A percentile compares a stretch with the other conserved stretches of the same genome.
Evolutionary conservation across 2,329 filamentous ascomycete genomes (phyloP).

Genomic region (Nigrospora oryzae): DNA sequence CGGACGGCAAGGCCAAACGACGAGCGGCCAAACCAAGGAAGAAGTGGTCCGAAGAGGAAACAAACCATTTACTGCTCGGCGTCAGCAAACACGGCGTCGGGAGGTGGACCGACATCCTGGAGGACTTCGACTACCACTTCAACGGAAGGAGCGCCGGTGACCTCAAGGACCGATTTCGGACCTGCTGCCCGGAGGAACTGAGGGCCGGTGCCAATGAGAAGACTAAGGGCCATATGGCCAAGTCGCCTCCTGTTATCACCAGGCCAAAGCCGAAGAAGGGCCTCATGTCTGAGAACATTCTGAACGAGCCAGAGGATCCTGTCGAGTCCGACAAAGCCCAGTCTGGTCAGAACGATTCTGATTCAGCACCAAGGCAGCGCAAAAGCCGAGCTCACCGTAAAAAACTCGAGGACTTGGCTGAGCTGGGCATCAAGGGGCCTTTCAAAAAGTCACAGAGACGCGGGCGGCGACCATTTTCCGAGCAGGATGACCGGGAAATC

Average conservation of each 20-base stretch:
- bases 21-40: conserved; percentile 48
- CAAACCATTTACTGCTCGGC: conserved; percentile 51
- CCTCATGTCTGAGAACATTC: conserved; percentile 45
- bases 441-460: conserved; percentile 55
- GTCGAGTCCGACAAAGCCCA: conserved; percentile 12
- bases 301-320: conserved; percentile 37
- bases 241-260: conserved; percentile 8
- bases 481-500: conserved; percentile 55
- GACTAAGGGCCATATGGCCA: conserved; percentile 14
- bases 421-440: conserved; percentile 52
- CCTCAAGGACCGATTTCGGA: conserved; percentile 58
- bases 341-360: conserved; percentile 20
- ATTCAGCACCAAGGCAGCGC: conserved; percentile 30
- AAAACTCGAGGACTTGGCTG: conserved; percentile 44
- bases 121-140: conserved; percentile 52
- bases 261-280: conserved; percentile 36
- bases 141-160: conserved; percentile 54
- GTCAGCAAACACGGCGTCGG: conserved; percentile 56
- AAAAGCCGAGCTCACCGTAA: conserved; percentile 47
- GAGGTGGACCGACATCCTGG: conserved; percentile 56
- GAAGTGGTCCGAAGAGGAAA: conserved; percentile 60
- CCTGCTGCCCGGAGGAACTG: conserved; percentile 55
- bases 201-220: conserved; percentile 28
- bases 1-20: conserved; percentile 36
- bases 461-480: conserved; percentile 51